These are phyloP conservation scores for Wickerhamomyces queroliae DNA, from an alignment of 805 yeast genomes.

Conservation along the genomic window DNA sequence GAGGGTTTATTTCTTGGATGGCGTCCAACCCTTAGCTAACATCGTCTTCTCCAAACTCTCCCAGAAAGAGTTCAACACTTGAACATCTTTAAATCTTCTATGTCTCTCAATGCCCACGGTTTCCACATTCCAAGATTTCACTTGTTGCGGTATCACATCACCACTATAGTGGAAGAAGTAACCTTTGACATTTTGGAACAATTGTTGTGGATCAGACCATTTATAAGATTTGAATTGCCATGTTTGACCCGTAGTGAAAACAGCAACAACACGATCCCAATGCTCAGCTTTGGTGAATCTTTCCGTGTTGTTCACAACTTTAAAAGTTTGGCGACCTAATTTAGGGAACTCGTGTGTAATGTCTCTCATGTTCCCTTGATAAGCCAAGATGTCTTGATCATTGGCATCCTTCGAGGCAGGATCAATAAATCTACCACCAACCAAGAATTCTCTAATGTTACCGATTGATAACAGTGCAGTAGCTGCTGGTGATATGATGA, in stretches of 20 bases:
- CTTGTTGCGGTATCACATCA: slow-evolving; percentile 70
- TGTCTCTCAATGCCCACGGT: slow-evolving; percentile 72
- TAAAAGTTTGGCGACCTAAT: slow-evolving; percentile 56
- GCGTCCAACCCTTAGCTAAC: slow-evolving; percentile 48
- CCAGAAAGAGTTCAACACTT: slow-evolving; percentile 85
- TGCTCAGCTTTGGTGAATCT: slow-evolving; percentile 89
- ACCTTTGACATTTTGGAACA: slow-evolving; percentile 84
- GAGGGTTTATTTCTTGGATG: not conserved
- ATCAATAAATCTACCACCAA: slow-evolving; percentile 61
- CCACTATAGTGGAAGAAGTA: slow-evolving; percentile 71
- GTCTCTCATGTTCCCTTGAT: slow-evolving; percentile 35
- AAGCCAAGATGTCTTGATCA: slow-evolving; percentile 25
- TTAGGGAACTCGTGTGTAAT: slow-evolving; percentile 50
- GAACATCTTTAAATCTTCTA: slow-evolving; percentile 82
- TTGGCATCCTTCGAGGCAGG: slow-evolving; percentile 35
- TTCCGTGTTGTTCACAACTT: slow-evolving; percentile 86
- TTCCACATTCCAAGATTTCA: slow-evolving; percentile 86
- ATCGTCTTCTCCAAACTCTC: slow-evolving; percentile 70
- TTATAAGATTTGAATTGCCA: slow-evolving; percentile 95
- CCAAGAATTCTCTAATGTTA: slow-evolving; percentile 65
- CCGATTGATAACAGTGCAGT: slow-evolving; percentile 61
- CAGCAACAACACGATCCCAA: slow-evolving; percentile 96
- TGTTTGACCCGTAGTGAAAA: slow-evolving; percentile 92
- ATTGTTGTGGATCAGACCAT: slow-evolving; percentile 69
- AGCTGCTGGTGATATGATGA: slow-evolving; percentile 74